A percentile compares a stretch with the other conserved stretches of the same genome.
These are phyloP conservation scores for Hypoxylon sp. DNA, from an alignment of 2,329 filamentous ascomycete genomes.

Conservation along the genomic window DNA sequence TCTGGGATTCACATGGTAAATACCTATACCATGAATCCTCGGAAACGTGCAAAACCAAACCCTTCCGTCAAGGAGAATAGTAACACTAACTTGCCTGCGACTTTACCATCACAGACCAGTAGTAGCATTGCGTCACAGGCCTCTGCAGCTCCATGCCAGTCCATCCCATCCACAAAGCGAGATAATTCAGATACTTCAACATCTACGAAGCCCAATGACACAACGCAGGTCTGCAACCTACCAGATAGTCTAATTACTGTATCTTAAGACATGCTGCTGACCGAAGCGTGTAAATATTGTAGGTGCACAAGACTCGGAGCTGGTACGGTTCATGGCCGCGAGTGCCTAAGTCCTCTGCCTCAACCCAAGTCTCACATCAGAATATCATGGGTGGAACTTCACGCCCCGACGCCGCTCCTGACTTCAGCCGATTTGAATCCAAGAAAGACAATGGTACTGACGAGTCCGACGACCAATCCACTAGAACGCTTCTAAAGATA, in stretches of 20 bases:
- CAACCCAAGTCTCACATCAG: constrained; percentile 72
- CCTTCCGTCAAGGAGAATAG: constrained; percentile 49
- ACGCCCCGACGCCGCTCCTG: constrained; percentile 61
- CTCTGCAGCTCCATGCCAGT: constrained; percentile 34
- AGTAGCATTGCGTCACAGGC: constrained; percentile 49
- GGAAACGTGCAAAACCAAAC: constrained; percentile 60
- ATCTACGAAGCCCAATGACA: constrained; percentile 35
- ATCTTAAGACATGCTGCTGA: constrained; percentile 35
- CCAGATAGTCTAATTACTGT: background rate
- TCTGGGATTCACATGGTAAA: constrained; percentile 23
- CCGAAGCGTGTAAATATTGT: constrained; percentile 19
- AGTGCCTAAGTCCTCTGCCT: constrained; percentile 69
- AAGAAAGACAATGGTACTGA: constrained; percentile 57
- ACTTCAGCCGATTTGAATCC: constrained; percentile 67
- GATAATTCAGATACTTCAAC: constrained; percentile 40
- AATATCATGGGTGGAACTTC: constrained; percentile 71
- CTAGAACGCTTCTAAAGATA: constrained; percentile 52
- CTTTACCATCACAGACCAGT: constrained; percentile 42
- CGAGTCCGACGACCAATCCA: constrained; percentile 54
- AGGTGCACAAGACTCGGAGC: constrained; percentile 69
- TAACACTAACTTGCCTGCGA: constrained; percentile 43
- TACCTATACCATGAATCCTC: constrained; percentile 57
- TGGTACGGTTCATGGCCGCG: constrained; percentile 76
- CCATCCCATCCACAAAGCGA: constrained; percentile 45
- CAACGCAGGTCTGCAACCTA: constrained; percentile 44